phyloP scores from a whole-genome alignment of 108 stramenopile species.

The Fistulifera solaris region DNA sequence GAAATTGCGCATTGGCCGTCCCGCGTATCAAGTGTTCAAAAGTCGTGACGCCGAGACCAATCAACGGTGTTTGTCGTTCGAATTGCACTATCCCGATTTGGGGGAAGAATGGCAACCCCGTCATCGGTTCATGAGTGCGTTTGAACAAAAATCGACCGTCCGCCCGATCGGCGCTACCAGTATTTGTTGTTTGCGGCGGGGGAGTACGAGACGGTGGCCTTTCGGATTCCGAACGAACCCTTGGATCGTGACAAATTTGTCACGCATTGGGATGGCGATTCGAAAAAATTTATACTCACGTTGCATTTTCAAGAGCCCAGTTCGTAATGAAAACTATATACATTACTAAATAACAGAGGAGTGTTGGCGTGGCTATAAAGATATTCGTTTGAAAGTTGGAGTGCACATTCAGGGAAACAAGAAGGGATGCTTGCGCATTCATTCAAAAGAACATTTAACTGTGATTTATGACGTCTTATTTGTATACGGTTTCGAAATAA shows the following conservation, averaged over 20 bases:
- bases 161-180: constrained; percentile 92
- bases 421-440: too few relatives aligned
- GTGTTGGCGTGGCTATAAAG: too few relatives aligned
- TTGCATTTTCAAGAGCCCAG: constrained; percentile 60
- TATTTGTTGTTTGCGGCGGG: constrained; percentile 97
- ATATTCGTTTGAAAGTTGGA: too few relatives aligned
- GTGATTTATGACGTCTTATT: too few relatives aligned
- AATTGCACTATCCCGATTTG: constrained; percentile 94
- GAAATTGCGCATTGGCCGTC: constrained; percentile 91
- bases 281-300: constrained; percentile 86
- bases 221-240: constrained; percentile 95
- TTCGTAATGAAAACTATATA: too few relatives aligned
- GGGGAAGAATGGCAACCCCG: constrained; percentile 90
- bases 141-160: constrained; percentile 96
- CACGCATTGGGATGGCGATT: constrained; percentile 90
- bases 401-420: too few relatives aligned
- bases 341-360: too few relatives aligned
- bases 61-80: constrained; percentile 90
- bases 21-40: constrained; percentile 98
- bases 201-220: constrained; percentile 98
- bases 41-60: constrained; percentile 75
- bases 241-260: constrained; percentile 88
- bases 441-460: too few relatives aligned
- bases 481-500: too few relatives aligned
- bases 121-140: constrained; percentile 99